A percentile compares a stretch with the other conserved stretches of the same genome.
Evolutionary conservation across 1,139 yeast genomes (phyloP).

Genomic region (Nakaseomyces glabratus): DNA sequence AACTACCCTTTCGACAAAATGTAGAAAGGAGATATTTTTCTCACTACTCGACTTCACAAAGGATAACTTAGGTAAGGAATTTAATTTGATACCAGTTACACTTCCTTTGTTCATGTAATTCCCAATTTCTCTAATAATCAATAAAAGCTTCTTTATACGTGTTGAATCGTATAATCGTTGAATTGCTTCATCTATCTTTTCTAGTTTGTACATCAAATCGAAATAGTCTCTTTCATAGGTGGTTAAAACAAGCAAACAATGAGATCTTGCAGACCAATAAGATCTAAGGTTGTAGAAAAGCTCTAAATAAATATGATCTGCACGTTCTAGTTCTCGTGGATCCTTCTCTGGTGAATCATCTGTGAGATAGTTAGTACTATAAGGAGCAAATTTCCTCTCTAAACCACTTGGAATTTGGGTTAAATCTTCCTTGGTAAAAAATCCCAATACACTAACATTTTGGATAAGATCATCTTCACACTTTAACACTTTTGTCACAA

Average conservation of each 20-base stretch:
- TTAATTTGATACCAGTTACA: slow-evolving; percentile 76
- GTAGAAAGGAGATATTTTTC: slow-evolving; percentile 73
- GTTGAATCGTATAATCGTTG: slow-evolving; percentile 51
- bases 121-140: slow-evolving; percentile 76
- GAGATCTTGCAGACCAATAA: slow-evolving; percentile 84
- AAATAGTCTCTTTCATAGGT: slow-evolving; percentile 68
- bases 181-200: slow-evolving; percentile 59
- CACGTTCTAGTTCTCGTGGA: slow-evolving; percentile 59
- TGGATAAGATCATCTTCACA: slow-evolving; percentile 66
- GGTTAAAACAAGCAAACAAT: slow-evolving; percentile 58
- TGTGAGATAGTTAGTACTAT: slow-evolving; percentile 44
- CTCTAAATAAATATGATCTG: slow-evolving; percentile 72
- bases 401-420: slow-evolving; percentile 62
- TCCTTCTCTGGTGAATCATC: slow-evolving; percentile 44
- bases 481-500: slow-evolving; percentile 54
- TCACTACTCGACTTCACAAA: slow-evolving; percentile 74
- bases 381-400: slow-evolving; percentile 63
- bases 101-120: slow-evolving; percentile 91
- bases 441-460: slow-evolving; percentile 69
- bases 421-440: slow-evolving; percentile 65
- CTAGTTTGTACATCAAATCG: slow-evolving; percentile 56
- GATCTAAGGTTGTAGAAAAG: slow-evolving; percentile 66
- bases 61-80: slow-evolving; percentile 71
- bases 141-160: slow-evolving; percentile 58
- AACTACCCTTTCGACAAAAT: slow-evolving; percentile 75